A percentile compares a stretch with the other conserved stretches of the same genome.
phyloP scores from a whole-genome alignment of 352 stramenopile species.

The Phytopythium aichiense region DNA sequence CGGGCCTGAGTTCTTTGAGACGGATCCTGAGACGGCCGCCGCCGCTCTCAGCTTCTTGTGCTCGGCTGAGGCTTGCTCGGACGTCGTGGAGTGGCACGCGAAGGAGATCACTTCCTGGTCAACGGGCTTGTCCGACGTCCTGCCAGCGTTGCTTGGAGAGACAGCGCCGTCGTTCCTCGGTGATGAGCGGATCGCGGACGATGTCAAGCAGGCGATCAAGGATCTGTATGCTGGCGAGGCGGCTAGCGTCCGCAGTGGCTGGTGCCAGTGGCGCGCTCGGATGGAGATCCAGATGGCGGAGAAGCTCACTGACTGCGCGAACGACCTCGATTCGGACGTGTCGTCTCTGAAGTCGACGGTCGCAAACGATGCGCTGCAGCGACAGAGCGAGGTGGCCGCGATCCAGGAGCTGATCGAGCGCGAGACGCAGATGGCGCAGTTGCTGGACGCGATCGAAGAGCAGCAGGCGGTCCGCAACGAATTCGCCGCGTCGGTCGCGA shows the following conservation, averaged over 20 bases:
- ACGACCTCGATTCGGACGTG: constrained; percentile 41
- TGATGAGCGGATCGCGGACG: constrained; percentile 26
- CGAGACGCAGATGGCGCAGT: constrained; percentile 59
- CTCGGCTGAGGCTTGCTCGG: constrained; percentile 29
- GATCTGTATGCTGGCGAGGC: constrained; percentile 43
- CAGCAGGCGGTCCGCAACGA: constrained; percentile 64
- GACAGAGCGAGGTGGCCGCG: constrained; percentile 47
- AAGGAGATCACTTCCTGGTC: constrained; percentile 54
- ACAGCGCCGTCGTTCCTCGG: constrained; percentile 42
- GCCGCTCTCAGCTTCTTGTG: constrained; percentile 30
- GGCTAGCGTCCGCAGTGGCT: constrained; percentile 47
- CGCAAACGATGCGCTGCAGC: constrained; percentile 28
- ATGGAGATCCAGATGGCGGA: constrained; percentile 46
- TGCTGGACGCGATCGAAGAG: constrained; percentile 78
- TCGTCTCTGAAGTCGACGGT: constrained; percentile 35
- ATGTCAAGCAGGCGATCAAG: constrained; percentile 31
- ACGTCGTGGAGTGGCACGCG: constrained; percentile 38
- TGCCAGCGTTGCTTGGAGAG: constrained; percentile 42
- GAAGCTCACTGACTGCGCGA: constrained; percentile 29
- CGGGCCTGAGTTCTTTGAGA: constrained; percentile 18
- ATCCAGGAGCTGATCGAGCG: constrained; percentile 67
- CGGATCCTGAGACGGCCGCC: constrained; percentile 6
- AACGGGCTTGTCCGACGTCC: constrained; percentile 31
- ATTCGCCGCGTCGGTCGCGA: constrained; percentile 48
- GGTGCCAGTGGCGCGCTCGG: constrained; percentile 55